phyloP scores from a whole-genome alignment of 768 basidiomycete genomes.

The Rhizopogon vinicolor region DNA sequence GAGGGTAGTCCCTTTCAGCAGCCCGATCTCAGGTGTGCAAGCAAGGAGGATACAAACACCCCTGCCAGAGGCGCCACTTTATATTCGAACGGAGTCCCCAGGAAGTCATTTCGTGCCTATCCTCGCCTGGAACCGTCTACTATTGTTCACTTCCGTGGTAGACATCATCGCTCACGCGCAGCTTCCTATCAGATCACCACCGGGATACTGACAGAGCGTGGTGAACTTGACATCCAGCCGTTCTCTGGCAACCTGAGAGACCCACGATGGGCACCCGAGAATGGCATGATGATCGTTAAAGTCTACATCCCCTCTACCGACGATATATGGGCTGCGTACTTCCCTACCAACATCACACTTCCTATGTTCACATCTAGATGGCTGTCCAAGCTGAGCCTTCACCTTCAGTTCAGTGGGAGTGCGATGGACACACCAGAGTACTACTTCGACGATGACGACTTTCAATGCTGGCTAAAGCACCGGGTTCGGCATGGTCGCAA shows the following conservation, averaged over 20 bases:
- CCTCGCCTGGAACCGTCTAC: neutral
- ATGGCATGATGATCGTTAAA: constrained; percentile 34
- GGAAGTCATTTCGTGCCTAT: neutral
- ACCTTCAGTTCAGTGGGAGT: constrained; percentile 29
- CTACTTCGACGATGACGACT: constrained; percentile 27
- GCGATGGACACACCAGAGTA: constrained; percentile 23
- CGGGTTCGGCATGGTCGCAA: constrained; percentile 31
- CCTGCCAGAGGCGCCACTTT: neutral
- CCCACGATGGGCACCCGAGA: constrained; percentile 27
- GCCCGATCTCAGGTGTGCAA: too few species aligned
- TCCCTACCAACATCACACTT: constrained; percentile 26
- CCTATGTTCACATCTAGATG: constrained; percentile 27
- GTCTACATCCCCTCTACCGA: constrained; percentile 34
- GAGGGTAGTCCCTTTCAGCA: neutral
- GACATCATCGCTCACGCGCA: constrained; percentile 3
- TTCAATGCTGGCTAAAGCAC: constrained; percentile 29
- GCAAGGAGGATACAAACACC: neutral
- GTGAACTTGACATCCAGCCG: neutral
- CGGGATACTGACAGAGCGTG: neutral
- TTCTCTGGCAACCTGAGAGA: neutral
- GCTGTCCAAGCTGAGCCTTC: constrained; percentile 31
- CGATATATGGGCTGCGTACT: constrained; percentile 35
- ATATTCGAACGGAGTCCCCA: neutral
- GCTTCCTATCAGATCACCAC: neutral
- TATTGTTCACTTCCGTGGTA: neutral